Conservation (phyloP, 805 yeast genomes). For the Candida schatavii region DNA sequence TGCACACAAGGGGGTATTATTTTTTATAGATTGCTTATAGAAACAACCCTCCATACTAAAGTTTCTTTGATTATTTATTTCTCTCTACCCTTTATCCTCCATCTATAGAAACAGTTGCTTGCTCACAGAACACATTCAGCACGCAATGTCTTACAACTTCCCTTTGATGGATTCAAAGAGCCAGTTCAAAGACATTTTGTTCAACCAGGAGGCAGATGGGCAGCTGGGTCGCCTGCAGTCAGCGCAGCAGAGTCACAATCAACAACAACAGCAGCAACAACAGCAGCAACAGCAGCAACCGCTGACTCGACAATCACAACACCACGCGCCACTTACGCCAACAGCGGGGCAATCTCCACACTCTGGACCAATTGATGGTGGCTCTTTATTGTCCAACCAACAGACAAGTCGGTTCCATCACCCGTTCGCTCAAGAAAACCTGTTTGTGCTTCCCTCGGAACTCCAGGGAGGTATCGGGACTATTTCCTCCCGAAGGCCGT, state of each 20-base stretch:
- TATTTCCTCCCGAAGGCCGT: conserved; percentile 67
- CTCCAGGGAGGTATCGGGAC: conserved; percentile 64
- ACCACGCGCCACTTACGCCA: not conserved
- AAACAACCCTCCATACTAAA: too few relatives aligned
- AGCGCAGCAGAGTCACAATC: not conserved
- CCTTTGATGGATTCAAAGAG: conserved; percentile 5
- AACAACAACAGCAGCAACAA: not conserved
- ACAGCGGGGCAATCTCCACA: conserved; percentile 9
- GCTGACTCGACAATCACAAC: not conserved
- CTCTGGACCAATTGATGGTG: conserved; percentile 7
- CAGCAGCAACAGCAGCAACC: not conserved
- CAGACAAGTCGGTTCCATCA: not conserved
- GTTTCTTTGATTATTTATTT: too few relatives aligned
- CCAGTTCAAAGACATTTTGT: conserved; percentile 20
- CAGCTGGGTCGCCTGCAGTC: conserved; percentile 6
- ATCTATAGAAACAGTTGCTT: too few relatives aligned
- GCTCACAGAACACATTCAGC: too few relatives aligned
- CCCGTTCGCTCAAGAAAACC: conserved; percentile 15
- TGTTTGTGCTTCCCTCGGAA: conserved; percentile 53
- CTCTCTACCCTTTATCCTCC: too few relatives aligned
- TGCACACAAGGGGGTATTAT: too few relatives aligned
- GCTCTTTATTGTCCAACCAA: conserved; percentile 4
- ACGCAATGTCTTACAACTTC: conserved; percentile 1
- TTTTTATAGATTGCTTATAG: too few relatives aligned
- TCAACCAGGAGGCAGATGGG: conserved; percentile 14